phyloP scores from a whole-genome alignment of 2,329 filamentous ascomycete genomes.

The Fusarium kyushuense region DNA sequence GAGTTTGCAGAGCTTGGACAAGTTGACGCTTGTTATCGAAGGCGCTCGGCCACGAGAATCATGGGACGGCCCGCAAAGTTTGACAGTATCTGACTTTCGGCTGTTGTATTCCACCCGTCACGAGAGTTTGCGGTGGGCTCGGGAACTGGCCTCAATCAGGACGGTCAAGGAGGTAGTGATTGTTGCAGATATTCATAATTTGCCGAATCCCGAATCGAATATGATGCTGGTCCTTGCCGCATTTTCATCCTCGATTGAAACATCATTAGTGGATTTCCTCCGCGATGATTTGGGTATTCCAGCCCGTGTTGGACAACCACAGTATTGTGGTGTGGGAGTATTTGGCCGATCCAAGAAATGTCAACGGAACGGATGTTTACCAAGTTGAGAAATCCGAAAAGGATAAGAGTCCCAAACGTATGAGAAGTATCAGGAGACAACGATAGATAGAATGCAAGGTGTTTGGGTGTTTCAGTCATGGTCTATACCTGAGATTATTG shows the following conservation, averaged over 20 bases:
- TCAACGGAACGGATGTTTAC: conserved; percentile 42
- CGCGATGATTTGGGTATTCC: conserved; percentile 47
- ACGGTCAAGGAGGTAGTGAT: conserved; percentile 65
- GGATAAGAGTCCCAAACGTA: neutral
- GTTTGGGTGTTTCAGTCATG: conserved; percentile 13
- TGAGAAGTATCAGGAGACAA: conserved; percentile 3
- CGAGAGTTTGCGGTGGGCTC: conserved; percentile 68
- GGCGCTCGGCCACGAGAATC: conserved; percentile 64
- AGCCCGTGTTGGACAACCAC: conserved; percentile 40
- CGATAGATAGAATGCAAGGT: conserved; percentile 17
- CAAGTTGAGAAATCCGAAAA: conserved; percentile 21
- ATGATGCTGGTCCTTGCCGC: conserved; percentile 69
- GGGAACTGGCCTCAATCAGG: conserved; percentile 64
- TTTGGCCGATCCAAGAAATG: conserved; percentile 45
- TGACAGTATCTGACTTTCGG: conserved; percentile 61
- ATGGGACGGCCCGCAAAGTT: conserved; percentile 63
- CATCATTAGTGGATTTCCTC: conserved; percentile 66
- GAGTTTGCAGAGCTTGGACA: conserved; percentile 54
- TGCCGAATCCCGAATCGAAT: conserved; percentile 64
- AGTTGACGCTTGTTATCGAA: conserved; percentile 65
- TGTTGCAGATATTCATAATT: conserved; percentile 64
- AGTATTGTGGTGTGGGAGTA: conserved; percentile 41
- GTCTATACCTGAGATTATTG: conserved; percentile 10
- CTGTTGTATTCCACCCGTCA: conserved; percentile 59
- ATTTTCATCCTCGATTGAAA: conserved; percentile 70